phyloP scores from a whole-genome alignment of 2,329 filamentous ascomycete species.

The Chaetomiaceae sp. region DNA sequence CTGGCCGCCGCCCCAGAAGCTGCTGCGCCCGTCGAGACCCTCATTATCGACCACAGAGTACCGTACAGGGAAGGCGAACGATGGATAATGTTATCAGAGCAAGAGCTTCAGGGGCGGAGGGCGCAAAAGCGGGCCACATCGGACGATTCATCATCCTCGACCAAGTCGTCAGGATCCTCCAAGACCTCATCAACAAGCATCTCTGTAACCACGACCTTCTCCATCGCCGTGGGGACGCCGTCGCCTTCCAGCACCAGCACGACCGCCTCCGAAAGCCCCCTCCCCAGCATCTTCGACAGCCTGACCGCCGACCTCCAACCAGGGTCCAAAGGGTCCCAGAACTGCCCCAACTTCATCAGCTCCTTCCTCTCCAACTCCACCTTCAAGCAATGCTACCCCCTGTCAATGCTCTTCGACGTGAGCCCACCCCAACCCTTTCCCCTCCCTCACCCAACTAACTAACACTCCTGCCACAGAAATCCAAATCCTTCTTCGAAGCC shows the following conservation, averaged over 20 bases:
- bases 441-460: neutral
- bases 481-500: constrained; percentile 76
- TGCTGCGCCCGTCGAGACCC: constrained; percentile 29
- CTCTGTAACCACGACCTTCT: constrained; percentile 31
- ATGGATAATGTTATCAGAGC: constrained; percentile 37
- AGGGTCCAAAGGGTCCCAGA: constrained; percentile 34
- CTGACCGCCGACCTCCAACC: constrained; percentile 58
- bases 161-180: constrained; percentile 10
- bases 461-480: constrained; percentile 56
- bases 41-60: constrained; percentile 36
- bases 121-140: constrained; percentile 20
- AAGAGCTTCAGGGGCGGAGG: constrained; percentile 29
- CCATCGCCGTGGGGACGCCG: constrained; percentile 30
- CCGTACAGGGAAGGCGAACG: constrained; percentile 32
- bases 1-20: constrained; percentile 25
- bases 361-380: constrained; percentile 60
- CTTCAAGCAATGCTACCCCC: constrained; percentile 71
- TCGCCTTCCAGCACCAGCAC: constrained; percentile 27
- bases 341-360: constrained; percentile 65
- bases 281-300: constrained; percentile 65
- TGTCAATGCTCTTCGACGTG: constrained; percentile 80
- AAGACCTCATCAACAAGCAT: constrained; percentile 17
- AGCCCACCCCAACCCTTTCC: constrained; percentile 25
- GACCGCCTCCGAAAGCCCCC: constrained; percentile 34
- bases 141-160: neutral